phyloP scores from a whole-genome alignment of 441 rosid species.

The Mallotus japonicus region DNA sequence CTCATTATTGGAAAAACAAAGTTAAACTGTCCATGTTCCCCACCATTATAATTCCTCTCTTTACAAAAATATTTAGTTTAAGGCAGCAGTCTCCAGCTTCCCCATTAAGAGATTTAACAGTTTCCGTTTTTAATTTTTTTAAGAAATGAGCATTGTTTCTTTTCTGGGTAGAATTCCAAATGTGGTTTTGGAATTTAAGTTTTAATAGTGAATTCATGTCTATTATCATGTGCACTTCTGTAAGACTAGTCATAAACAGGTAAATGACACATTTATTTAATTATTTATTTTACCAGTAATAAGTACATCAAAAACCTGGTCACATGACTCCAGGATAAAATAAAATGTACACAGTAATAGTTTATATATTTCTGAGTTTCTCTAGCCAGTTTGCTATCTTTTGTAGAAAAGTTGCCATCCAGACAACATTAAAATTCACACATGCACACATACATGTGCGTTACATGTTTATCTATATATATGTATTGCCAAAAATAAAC shows the following conservation, averaged over 20 bases:
- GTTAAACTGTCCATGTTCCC: constrained; percentile 35
- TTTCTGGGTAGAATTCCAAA: background rate
- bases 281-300: background rate
- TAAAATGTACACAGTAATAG: background rate
- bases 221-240: background rate
- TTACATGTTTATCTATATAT: background rate
- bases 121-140: too few relatives aligned
- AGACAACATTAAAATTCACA: background rate
- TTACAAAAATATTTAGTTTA: background rate
- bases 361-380: background rate
- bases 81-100: too few relatives aligned
- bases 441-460: background rate
- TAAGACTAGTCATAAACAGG: background rate
- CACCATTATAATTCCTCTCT: constrained; percentile 19
- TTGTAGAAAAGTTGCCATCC: background rate
- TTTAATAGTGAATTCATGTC: background rate
- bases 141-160: background rate
- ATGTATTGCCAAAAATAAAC: background rate
- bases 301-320: background rate
- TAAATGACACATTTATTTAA: background rate
- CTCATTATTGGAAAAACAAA: constrained; percentile 46
- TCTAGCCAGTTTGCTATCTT: background rate
- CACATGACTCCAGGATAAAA: background rate
- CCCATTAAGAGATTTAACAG: too few relatives aligned
- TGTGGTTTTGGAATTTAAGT: background rate